Conservation (phyloP, 1,284 basidiomycete species). For the Earliella scabrosa region DNA sequence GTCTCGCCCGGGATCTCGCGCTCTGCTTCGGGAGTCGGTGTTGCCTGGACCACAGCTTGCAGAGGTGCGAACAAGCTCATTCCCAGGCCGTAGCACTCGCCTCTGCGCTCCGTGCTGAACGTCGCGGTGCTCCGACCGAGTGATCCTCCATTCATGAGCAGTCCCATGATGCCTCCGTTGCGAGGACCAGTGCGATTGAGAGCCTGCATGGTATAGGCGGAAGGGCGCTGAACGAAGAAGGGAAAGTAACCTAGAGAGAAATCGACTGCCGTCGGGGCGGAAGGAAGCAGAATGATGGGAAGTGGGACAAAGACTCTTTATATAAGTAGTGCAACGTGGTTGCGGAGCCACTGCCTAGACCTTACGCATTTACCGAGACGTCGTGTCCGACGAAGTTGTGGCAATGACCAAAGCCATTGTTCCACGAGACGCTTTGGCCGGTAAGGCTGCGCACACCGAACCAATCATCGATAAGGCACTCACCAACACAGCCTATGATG, state of each 20-base stretch:
- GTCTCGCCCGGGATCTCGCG: background rate
- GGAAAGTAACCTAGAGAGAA: background rate
- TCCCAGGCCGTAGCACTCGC: background rate
- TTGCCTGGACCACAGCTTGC: background rate
- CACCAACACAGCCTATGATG: too few species aligned
- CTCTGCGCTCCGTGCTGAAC: background rate
- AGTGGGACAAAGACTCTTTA: background rate
- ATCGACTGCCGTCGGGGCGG: background rate
- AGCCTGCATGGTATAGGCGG: background rate
- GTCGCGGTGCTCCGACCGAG: slow-evolving; percentile 2
- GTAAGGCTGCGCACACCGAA: too few species aligned
- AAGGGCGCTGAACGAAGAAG: background rate
- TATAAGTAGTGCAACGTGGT: too few species aligned
- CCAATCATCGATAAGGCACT: too few species aligned
- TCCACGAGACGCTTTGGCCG: too few species aligned
- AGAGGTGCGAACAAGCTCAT: slow-evolving; percentile 1
- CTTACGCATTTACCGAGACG: too few species aligned
- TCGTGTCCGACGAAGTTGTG: too few species aligned
- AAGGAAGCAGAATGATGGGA: background rate
- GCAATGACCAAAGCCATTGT: too few species aligned
- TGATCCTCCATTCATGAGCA: background rate
- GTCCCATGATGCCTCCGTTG: background rate
- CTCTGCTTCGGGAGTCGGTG: background rate
- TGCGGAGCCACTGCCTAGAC: too few species aligned
- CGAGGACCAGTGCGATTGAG: background rate